Conservation (phyloP, 2,329 filamentous ascomycete species). For the Penicillium sp. region DNA sequence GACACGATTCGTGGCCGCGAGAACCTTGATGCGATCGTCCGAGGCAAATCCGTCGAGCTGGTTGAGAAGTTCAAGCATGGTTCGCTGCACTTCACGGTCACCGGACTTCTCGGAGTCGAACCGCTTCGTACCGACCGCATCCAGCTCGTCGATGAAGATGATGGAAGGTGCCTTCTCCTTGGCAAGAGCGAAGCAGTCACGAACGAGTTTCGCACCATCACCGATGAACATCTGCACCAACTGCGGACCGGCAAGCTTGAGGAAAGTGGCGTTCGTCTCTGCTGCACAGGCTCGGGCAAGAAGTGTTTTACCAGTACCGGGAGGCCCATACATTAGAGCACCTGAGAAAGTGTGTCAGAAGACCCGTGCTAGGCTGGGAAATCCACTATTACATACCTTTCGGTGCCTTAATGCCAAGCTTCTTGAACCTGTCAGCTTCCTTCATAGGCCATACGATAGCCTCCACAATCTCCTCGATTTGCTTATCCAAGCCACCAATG, state of each 20-base stretch:
- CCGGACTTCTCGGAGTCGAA: conserved; percentile 98
- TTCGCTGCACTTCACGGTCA: too few relatives aligned
- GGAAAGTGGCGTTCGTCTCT: conserved; percentile 95
- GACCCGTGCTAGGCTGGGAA: too few relatives aligned
- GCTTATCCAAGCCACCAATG: conserved; percentile 93
- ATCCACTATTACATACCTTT: too few relatives aligned
- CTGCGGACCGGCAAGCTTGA: conserved; percentile 94
- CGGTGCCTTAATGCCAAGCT: conserved; percentile 98
- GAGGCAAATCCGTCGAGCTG: conserved; percentile 97
- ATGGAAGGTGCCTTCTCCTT: conserved; percentile 99
- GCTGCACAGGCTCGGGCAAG: conserved; percentile 92
- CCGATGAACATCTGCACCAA: conserved; percentile 99
- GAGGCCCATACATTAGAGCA: conserved; percentile 85
- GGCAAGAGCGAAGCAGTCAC: conserved; percentile 91
- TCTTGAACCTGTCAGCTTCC: conserved; percentile 97
- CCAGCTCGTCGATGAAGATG: conserved; percentile 98
- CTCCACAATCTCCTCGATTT: conserved; percentile 97
- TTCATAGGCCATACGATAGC: conserved; percentile 99
- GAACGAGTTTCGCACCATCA: conserved; percentile 92
- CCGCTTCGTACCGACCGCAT: conserved; percentile 93
- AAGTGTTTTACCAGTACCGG: conserved; percentile 44
- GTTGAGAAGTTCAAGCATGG: conserved; percentile 94
- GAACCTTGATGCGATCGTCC: conserved; percentile 90
- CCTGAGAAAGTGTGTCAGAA: conserved; percentile 57
- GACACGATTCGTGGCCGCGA: conserved; percentile 87